Percentiles rank a stretch among this genome's conserved stretches.
These are phyloP conservation scores for Penicillium sp. DNA, from an alignment of 2,329 filamentous ascomycete genomes.

Conservation along the genomic window DNA sequence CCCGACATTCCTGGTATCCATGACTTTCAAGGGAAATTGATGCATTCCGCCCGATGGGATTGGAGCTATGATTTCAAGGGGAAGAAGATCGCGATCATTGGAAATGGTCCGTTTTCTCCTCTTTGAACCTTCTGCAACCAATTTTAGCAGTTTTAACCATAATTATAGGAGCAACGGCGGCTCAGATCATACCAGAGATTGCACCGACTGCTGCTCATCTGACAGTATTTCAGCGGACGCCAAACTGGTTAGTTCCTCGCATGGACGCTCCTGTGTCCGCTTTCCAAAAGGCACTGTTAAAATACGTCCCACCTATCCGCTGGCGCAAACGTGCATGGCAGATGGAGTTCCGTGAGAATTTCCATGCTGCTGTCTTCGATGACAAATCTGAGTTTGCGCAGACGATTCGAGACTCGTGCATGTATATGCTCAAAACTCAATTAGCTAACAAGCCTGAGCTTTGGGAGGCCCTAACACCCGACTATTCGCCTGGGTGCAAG, in stretches of 20 bases:
- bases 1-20: constrained; percentile 55
- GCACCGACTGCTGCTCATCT: constrained; percentile 55
- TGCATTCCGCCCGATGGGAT: constrained; percentile 64
- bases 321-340: constrained; percentile 54
- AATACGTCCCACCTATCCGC: constrained; percentile 56
- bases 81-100: constrained; percentile 63
- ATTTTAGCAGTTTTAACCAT: neutral
- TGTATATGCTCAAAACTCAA: constrained; percentile 49
- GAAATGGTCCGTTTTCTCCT: constrained; percentile 52
- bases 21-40: constrained; percentile 56
- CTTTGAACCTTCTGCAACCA: neutral
- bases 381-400: constrained; percentile 46
- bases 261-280: constrained; percentile 52
- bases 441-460: constrained; percentile 55
- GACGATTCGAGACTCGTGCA: constrained; percentile 44
- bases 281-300: constrained; percentile 49
- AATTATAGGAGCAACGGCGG: constrained; percentile 57
- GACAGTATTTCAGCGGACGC: constrained; percentile 61
- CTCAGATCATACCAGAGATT: constrained; percentile 63
- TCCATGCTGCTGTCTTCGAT: constrained; percentile 50
- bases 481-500: constrained; percentile 32
- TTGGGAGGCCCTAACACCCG: constrained; percentile 58
- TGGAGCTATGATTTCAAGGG: constrained; percentile 59
- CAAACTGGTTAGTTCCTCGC: constrained; percentile 63
- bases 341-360: constrained; percentile 61